phyloP scores from a whole-genome alignment of 345 rosid species.

The Boechera divaricarpa region DNA sequence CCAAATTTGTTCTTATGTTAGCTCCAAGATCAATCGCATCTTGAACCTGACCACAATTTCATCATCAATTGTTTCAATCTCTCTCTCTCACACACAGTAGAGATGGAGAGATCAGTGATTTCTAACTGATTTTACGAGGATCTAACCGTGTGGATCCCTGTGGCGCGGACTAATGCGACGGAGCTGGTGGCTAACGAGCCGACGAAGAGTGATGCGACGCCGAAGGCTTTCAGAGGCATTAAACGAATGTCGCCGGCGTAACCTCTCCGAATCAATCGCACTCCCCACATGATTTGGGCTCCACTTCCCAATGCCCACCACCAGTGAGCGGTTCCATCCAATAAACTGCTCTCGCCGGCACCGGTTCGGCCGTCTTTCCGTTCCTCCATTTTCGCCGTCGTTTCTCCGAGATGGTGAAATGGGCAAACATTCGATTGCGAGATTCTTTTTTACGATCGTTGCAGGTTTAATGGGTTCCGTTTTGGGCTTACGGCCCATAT shows the following conservation, averaged over 20 bases:
- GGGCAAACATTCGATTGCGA: neutral
- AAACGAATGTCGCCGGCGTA: conserved; percentile 57
- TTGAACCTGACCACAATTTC: conserved; percentile 49
- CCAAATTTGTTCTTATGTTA: conserved; percentile 48
- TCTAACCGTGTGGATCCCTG: conserved; percentile 60
- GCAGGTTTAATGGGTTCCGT: neutral
- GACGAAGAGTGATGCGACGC: conserved; percentile 65
- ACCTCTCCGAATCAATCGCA: conserved; percentile 56
- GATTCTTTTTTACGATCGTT: neutral
- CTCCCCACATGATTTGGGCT: conserved; percentile 57
- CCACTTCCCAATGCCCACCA: conserved; percentile 46
- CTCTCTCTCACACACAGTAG: neutral
- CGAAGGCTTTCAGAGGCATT: conserved; percentile 68
- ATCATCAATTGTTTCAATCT: neutral
- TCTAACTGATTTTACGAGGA: neutral
- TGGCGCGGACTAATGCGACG: conserved; percentile 55
- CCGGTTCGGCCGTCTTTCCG: conserved; percentile 13
- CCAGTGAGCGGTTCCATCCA: conserved; percentile 33
- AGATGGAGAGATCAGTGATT: neutral
- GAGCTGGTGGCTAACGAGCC: conserved; percentile 59
- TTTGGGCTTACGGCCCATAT: conserved; percentile 27
- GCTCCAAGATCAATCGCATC: conserved; percentile 58
- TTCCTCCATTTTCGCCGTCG: conserved; percentile 38
- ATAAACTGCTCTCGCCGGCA: neutral
- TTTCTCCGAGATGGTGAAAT: neutral